Evolutionary conservation across 2,329 filamentous ascomycete genomes (phyloP), one percentile per base, ranked within the genome.

Genomic region (Xylariomycetidae sp.): DNA sequence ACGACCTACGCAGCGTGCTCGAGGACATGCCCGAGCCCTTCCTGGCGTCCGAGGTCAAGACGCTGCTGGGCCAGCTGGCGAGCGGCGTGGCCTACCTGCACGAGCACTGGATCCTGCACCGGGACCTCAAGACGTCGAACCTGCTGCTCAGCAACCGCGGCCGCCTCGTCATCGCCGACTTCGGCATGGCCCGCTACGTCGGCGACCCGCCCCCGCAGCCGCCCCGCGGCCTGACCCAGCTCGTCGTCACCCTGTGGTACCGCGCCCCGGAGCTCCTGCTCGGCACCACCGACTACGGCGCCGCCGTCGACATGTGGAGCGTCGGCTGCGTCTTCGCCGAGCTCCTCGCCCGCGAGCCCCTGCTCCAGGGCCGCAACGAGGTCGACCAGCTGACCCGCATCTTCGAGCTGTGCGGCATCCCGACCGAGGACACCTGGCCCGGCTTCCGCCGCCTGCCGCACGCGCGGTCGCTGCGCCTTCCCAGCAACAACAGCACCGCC

Each of bases 171-270:
- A 82, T 98, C 44, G 92, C 92, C 40, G 92, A 98, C 63, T 98
- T 98, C 56, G 92, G 92, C 59, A 96, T 98, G 88, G 90, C 92
- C 4, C 78, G 92, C 17, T 92, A 92, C 63, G 85, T 85, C 36
- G 85, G 85, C 31, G 80, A 87, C 48, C 88, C 90, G 4, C 70
- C 80, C 1, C 69, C 70, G 4, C 74, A 80, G 2, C n/a, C n/a
- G n/a, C n/a, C n/a, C n/a, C n/a, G n/a, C n/a, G 83, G 85, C 42
- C 73, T 97, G 40, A 97, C 92, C 3, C 85, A 90, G 56, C 77
- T 97, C 29, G 92, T 98, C 42, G 90, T 97, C 13, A 98, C 92
- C 6, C 74, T 98, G 6, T 98, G 92, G 92, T 98, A 98, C 60
- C 85, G 92, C 36, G 76, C 86, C 1, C 92, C 92, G 0, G 92